phyloP scores from a whole-genome alignment of 2,329 filamentous ascomycete species.

The Pseudogymnoascus sp. region DNA sequence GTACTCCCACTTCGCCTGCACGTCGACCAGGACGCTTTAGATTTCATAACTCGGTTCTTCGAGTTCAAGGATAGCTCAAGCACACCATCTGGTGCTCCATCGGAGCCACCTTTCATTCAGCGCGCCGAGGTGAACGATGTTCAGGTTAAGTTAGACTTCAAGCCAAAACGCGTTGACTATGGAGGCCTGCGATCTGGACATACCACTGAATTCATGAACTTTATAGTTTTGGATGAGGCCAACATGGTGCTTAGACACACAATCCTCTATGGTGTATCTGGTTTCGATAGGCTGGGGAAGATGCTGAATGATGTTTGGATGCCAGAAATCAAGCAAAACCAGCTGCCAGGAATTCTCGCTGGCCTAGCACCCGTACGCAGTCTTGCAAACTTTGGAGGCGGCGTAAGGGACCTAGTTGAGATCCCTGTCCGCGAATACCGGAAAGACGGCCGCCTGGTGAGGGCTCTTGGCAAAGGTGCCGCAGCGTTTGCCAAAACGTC shows the following conservation, averaged over 20 bases:
- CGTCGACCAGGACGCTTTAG: slow-evolving; percentile 93
- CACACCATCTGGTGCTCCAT: slow-evolving; percentile 36
- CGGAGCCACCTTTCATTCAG: slow-evolving; percentile 80
- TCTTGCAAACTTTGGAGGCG: slow-evolving; percentile 82
- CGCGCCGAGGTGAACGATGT: slow-evolving; percentile 80
- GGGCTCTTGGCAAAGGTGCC: slow-evolving; percentile 86
- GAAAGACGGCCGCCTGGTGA: slow-evolving; percentile 87
- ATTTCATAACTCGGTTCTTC: slow-evolving; percentile 96
- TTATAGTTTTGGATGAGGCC: slow-evolving; percentile 82
- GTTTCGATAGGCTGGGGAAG: slow-evolving; percentile 83
- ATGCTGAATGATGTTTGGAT: slow-evolving; percentile 95
- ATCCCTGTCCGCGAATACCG: slow-evolving; percentile 88
- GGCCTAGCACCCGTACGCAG: slow-evolving; percentile 86
- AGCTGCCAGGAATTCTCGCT: slow-evolving; percentile 80
- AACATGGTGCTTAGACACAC: slow-evolving; percentile 80
- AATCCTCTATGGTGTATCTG: slow-evolving; percentile 86
- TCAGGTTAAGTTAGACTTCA: slow-evolving; percentile 85
- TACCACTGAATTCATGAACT: slow-evolving; percentile 98
- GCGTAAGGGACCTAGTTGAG: slow-evolving; percentile 77
- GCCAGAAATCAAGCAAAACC: slow-evolving; percentile 82
- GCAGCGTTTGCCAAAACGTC: slow-evolving; percentile 87
- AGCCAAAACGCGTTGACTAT: slow-evolving; percentile 97
- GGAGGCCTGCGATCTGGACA: slow-evolving; percentile 84
- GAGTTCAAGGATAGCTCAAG: slow-evolving; percentile 78
- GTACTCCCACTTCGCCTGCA: slow-evolving; percentile 82